These are phyloP conservation scores for Didymella sp. DNA, from an alignment of 2,329 filamentous ascomycete species.

Conservation along the genomic window DNA sequence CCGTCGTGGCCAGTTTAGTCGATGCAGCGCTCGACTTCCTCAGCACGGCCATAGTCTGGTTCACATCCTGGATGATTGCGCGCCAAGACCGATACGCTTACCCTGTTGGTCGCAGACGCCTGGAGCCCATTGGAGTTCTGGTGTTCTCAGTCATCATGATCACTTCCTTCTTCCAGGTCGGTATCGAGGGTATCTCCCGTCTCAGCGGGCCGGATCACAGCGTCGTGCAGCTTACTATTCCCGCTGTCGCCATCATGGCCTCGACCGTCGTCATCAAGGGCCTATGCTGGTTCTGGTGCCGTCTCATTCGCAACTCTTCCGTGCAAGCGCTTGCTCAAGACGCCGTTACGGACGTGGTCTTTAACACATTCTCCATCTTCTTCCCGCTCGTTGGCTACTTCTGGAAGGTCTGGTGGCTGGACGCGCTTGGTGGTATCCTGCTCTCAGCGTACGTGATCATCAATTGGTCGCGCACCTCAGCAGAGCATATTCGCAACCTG, in stretches of 20 bases:
- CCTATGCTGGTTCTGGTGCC: constrained; percentile 85
- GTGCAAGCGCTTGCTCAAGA: constrained; percentile 80
- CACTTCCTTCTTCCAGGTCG: constrained; percentile 81
- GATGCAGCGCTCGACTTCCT: constrained; percentile 83
- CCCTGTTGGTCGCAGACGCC: constrained; percentile 71
- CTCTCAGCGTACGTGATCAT: constrained; percentile 81
- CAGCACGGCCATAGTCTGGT: constrained; percentile 81
- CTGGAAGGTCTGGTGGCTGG: constrained; percentile 81
- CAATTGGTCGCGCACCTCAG: constrained; percentile 77
- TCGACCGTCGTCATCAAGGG: constrained; percentile 83
- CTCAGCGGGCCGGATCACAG: constrained; percentile 67
- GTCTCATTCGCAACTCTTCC: constrained; percentile 82
- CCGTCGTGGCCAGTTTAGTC: constrained; percentile 79
- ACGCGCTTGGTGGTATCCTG: constrained; percentile 77
- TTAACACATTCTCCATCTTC: constrained; percentile 87
- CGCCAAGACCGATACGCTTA: constrained; percentile 77
- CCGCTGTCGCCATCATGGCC: constrained; percentile 81
- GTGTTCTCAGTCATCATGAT: constrained; percentile 67
- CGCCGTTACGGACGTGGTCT: constrained; percentile 78
- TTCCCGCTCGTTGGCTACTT: constrained; percentile 85
- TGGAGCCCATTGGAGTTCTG: constrained; percentile 68
- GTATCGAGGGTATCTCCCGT: constrained; percentile 71
- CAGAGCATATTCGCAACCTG: constrained; percentile 79
- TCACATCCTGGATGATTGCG: constrained; percentile 76
- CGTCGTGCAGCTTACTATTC: constrained; percentile 74